phyloP scores from a whole-genome alignment of 345 rosid species.

The Salix exigua region DNA sequence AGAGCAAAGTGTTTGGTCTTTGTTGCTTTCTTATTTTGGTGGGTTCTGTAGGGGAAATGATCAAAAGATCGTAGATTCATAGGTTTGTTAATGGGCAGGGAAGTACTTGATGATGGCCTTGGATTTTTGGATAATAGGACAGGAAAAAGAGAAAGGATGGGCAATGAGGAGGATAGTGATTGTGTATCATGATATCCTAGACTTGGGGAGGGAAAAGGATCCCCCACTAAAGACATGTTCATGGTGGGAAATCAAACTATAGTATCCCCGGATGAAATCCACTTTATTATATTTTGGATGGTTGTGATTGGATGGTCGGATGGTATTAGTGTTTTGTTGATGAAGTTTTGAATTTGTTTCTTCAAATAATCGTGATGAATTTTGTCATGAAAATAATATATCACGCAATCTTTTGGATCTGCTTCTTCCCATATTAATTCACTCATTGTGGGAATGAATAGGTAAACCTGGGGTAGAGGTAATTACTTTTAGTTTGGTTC shows the following conservation, averaged over 20 bases:
- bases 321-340: constrained; percentile 30
- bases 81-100: constrained; percentile 13
- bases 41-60: not conserved
- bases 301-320: constrained; percentile 20
- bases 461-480: too few species aligned
- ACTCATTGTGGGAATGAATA: too few species aligned
- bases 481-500: too few species aligned
- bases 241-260: constrained; percentile 12
- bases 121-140: not conserved
- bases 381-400: too few species aligned
- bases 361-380: too few species aligned
- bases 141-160: not conserved
- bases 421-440: too few species aligned
- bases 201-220: constrained; percentile 17
- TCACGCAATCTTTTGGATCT: too few species aligned
- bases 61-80: not conserved
- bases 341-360: not conserved
- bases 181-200: constrained; percentile 26
- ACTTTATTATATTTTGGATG: constrained; percentile 30
- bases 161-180: constrained; percentile 1
- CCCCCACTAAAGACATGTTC: constrained; percentile 23
- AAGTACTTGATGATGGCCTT: constrained; percentile 11
- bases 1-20: not conserved
- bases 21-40: not conserved
- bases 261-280: not conserved